phyloP scores from a whole-genome alignment of 306 rosid species.

The Gynostemma pentaphyllum region DNA sequence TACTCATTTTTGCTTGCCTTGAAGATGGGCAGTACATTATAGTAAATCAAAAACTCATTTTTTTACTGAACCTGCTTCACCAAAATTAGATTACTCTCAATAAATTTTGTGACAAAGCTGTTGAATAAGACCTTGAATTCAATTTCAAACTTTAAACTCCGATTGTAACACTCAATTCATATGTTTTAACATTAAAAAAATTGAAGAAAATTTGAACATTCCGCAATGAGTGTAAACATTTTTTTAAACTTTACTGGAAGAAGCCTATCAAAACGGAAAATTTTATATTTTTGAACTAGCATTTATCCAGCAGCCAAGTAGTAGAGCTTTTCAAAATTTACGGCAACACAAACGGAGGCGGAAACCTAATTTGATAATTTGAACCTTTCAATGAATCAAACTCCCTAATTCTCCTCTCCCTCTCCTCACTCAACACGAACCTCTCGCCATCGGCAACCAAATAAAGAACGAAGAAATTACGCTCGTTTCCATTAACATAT shows the following conservation, averaged over 20 bases:
- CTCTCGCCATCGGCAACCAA: background rate
- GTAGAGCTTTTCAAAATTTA: background rate
- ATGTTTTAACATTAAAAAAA: too few relatives aligned
- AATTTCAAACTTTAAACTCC: background rate
- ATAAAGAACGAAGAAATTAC: background rate
- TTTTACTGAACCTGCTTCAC: slow-evolving; percentile 39
- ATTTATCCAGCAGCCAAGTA: background rate
- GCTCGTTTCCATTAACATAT: background rate
- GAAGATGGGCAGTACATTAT: slow-evolving; percentile 26
- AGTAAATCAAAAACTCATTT: slow-evolving; percentile 19
- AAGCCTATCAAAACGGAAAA: background rate
- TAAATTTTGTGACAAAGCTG: background rate
- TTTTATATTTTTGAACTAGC: too few relatives aligned
- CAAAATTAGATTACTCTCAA: background rate
- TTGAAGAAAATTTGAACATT: too few relatives aligned
- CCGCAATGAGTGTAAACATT: background rate
- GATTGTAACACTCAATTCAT: background rate
- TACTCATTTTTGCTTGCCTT: slow-evolving; percentile 52
- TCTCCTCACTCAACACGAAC: background rate
- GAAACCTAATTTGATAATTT: background rate
- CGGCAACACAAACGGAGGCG: background rate
- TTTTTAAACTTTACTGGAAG: background rate
- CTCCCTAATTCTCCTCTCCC: background rate
- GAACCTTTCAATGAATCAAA: background rate
- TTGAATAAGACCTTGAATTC: background rate